Base-by-base conservation (phyloP, 345 rosid species). In the Litchi chinensis region DNA sequence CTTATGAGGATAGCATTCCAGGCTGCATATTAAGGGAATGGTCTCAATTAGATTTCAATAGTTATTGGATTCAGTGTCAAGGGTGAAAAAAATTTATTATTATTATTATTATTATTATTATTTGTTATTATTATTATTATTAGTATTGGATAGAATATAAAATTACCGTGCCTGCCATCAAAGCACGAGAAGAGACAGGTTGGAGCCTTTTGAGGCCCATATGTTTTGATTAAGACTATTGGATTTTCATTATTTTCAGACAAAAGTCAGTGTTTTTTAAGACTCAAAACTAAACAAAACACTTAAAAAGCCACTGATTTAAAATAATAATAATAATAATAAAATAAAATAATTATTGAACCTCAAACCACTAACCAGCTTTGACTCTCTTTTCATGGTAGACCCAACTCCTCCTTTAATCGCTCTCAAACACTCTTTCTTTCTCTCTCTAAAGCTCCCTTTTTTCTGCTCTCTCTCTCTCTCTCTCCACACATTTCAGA, bases 371-470 rank as follows among this genome's bases (percentile, higher is more conserved):
- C 88, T 84, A 82, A 80, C 65, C 8, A 80, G 69, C 85, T 89
- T 88, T 88, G 95, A 85, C 91, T 76, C 68, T 77, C 83, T 79
- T 83, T 86, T 68, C 86, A 81, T 84, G 81, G 87, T 88, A 83
- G 90, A 85, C 91, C 91, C 85, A 80, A 60, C 28, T 41, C 74
- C 2, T 11, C 43, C 48, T 26, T 68, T 68, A 26, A 5, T 50
- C 15, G 24, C 43, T 19, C 77, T 32, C 52, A 3, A 5, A 10
- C 72, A 9, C 66, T 65, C 70, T 81, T 83, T 71, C 82, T 70
- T 73, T 75, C 52, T 56, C 66, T 22, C n/a, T 54, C 59, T 10
- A 52, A 15, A 16, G 19, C 44, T 16, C 41, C n/a, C 26, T 64
- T 24, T 57, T 68, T 63, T 24, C n/a, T 54, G 12, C 19, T 64